phyloP scores from a whole-genome alignment of 2,329 filamentous ascomycete genomes.

The Cercospora beticola region DNA sequence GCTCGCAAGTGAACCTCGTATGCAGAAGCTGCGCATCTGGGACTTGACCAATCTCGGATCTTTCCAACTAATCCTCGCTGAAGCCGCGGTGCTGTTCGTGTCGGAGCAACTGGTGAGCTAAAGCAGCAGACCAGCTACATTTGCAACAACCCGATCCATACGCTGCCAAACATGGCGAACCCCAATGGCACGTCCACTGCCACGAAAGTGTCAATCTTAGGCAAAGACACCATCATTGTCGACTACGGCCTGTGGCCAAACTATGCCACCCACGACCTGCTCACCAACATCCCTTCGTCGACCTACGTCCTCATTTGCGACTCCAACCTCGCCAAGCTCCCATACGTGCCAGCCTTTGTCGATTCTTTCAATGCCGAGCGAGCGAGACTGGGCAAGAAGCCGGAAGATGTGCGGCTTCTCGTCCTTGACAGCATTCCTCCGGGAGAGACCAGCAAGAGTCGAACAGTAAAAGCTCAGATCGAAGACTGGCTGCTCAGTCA shows the following conservation, averaged over 20 bases:
- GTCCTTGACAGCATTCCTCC: slow-evolving; percentile 85
- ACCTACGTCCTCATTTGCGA: slow-evolving; percentile 97
- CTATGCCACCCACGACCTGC: slow-evolving; percentile 77
- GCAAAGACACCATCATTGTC: slow-evolving; percentile 85
- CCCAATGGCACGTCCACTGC: slow-evolving; percentile 37
- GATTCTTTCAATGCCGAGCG: slow-evolving; percentile 57
- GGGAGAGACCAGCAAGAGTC: slow-evolving; percentile 89
- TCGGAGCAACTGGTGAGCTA: slow-evolving; percentile 34
- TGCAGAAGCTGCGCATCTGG: slow-evolving; percentile 36
- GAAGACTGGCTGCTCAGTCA: slow-evolving; percentile 96
- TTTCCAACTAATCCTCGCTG: slow-evolving; percentile 30
- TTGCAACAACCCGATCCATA: neutral
- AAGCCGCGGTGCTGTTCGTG: slow-evolving; percentile 29
- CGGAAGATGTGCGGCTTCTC: slow-evolving; percentile 65
- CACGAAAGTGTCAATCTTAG: slow-evolving; percentile 75
- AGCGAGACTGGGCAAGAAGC: slow-evolving; percentile 42
- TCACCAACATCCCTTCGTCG: slow-evolving; percentile 74
- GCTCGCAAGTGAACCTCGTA: slow-evolving; percentile 18
- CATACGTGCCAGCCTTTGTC: slow-evolving; percentile 76
- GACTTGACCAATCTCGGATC: slow-evolving; percentile 33
- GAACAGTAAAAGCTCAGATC: slow-evolving; percentile 89
- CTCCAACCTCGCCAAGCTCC: slow-evolving; percentile 75
- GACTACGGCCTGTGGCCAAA: slow-evolving; percentile 86
- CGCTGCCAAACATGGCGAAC: slow-evolving; percentile 22
- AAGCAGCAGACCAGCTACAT: slow-evolving; percentile 6